Base-by-base conservation (phyloP, 164 flowering plant species). In the Kingdonia uniflora region DNA sequence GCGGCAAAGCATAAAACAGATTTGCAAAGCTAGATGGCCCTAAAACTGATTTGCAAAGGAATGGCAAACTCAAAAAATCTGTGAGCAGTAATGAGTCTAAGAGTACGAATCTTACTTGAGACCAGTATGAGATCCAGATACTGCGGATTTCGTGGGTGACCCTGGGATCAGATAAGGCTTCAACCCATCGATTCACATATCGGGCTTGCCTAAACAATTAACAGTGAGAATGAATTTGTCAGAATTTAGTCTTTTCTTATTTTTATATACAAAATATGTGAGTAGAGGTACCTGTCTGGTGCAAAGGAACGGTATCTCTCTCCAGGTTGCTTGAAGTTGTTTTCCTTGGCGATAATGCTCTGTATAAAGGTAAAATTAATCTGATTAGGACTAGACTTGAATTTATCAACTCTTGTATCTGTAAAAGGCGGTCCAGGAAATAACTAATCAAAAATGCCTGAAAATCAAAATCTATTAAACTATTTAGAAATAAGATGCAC, bases 271-370 rank as follows among this genome's bases (percentile, higher is more conserved):
- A 14, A 19, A 46, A 6, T 6, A 43, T 33, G 46, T 11, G 25
- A 35, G 16, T 19, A 25, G 11, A 15, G 12, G 29, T 70, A 87
- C 96, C 97, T 89, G 74, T 77, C 97, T 35, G 87, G 80, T n/a
- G 75, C 60, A 57, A 62, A 82, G 35, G 96, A 82, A 49, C 92
- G 73, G 82, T 86, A 94, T 74, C 97, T 80, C 69, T 94, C 92
- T 53, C 99, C 99, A 23, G 97, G 97, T 68, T 94, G 85, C 75
- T 84, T 82, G 77, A 94, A 94, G 74, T 94, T 81, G 81, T 89
- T 94, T 72, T 89, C 95, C 77, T 89, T 94, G 35, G 68, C 81
- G 63, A 94, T 84, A 11, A 83, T 56, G 59, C 72, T 60, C 99
- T 94, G 77, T 57, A 67, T 44, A 19, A 13, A 50, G 19, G 33